Evolutionary conservation across 306 rosid species (phyloP), one percentile per base, ranked within the genome.

Genomic region (Acmispon strigosus): DNA sequence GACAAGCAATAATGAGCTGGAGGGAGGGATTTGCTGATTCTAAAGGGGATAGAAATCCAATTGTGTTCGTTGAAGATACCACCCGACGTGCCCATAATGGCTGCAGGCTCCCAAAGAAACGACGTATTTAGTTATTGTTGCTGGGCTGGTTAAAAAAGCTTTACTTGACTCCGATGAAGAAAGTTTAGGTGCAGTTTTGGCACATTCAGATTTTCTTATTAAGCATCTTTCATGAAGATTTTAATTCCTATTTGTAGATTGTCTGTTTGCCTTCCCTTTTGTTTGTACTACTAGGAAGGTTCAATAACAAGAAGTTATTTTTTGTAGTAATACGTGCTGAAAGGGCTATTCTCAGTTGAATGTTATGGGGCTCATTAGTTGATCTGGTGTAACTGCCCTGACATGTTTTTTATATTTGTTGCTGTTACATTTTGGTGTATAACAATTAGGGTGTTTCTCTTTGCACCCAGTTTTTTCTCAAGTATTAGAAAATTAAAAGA

Each of bases 181-280:
- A 10, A 58, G 24, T 70, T 27, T 20, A 15, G 19, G 45, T 51
- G 76, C 63, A 51, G 42, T 72, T 37, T 39, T 8, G 16, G 47
- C 66, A 76, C 60, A 36, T 77, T 73, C 49, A 67, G 62, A n/a
- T 14, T 7, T 29, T 61, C 54, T 2, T 61, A 5, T 62, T 19
- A 9, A 67, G 49, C 62, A n/a, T 54, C 32, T 66, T 70, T 76
- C 53, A 42, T 43, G 52, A 51, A 43, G 78, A 50, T 66, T 53
- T 10, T 64, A 19, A 14, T 69, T 56, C 43, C 18, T 49, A 15
- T 17, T 8, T 57, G 24, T 24, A 78, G 37, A 32, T 32, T 27
- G 32, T 32, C 37, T 51, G 47, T 52, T 7, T 52, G 55, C 71
- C n/a, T 17, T 14, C 11, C 22, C 51, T 44, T 20, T 62, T 59